A percentile compares a stretch with the other conserved stretches of the same genome.
These are phyloP conservation scores for Ligustrum vulgare DNA, from an alignment of 257 asterid genomes.

Conservation along the genomic window DNA sequence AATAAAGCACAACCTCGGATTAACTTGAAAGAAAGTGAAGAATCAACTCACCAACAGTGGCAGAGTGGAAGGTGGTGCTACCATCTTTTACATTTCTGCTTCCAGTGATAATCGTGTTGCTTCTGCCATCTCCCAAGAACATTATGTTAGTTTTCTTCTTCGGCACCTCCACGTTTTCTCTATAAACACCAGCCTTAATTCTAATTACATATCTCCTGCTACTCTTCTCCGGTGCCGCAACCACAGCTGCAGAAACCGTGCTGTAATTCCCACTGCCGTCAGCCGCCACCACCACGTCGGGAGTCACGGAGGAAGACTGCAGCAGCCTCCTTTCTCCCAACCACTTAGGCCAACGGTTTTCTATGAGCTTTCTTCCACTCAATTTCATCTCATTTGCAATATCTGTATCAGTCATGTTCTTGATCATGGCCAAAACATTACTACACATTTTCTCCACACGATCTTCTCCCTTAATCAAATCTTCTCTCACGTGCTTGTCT, in stretches of 20 bases:
- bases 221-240: slow-evolving; percentile 73
- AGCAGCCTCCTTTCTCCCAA: slow-evolving; percentile 73
- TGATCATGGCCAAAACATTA: slow-evolving; percentile 73
- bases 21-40: background rate
- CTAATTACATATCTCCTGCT: slow-evolving; percentile 56
- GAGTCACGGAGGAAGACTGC: slow-evolving; percentile 58
- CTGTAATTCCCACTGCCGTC: slow-evolving; percentile 76
- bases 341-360: slow-evolving; percentile 45
- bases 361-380: slow-evolving; percentile 44
- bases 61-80: slow-evolving; percentile 78
- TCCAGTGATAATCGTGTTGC: slow-evolving; percentile 70
- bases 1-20: too few species aligned
- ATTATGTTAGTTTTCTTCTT: slow-evolving; percentile 62
- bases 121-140: slow-evolving; percentile 84
- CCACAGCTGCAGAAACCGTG: slow-evolving; percentile 78
- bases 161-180: slow-evolving; percentile 74
- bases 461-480: slow-evolving; percentile 42
- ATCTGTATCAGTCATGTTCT: slow-evolving; percentile 69
- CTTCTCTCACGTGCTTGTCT: slow-evolving; percentile 50
- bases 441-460: slow-evolving; percentile 77
- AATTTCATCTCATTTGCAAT: slow-evolving; percentile 35
- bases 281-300: slow-evolving; percentile 78
- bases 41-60: slow-evolving; percentile 73
- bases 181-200: slow-evolving; percentile 72
- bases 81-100: slow-evolving; percentile 65